phyloP scores from a whole-genome alignment of 2,329 filamentous ascomycete species.

The Penicillium sp. region DNA sequence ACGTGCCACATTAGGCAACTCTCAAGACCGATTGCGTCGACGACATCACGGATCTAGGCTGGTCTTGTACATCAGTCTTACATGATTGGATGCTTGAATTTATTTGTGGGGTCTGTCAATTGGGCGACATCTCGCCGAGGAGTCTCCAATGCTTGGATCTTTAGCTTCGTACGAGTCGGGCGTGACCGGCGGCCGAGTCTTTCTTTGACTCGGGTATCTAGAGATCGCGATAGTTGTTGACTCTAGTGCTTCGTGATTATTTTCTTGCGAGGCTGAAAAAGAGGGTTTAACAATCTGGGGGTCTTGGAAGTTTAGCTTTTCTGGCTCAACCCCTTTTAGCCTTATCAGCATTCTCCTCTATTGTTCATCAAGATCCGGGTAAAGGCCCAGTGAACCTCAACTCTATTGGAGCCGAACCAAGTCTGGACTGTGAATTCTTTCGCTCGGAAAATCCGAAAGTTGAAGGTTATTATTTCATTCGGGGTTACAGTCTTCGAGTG shows the following conservation, averaged over 20 bases:
- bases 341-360: neutral
- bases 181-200: neutral
- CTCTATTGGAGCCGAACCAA: neutral
- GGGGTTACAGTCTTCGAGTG: neutral
- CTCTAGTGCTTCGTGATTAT: too few species aligned
- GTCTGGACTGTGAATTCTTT: neutral
- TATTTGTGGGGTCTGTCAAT: neutral
- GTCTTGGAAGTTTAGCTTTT: neutral
- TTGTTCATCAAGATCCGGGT: neutral
- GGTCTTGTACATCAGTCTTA: neutral
- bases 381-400: neutral
- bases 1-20: neutral
- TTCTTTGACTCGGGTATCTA: neutral
- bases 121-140: neutral
- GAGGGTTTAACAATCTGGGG: neutral
- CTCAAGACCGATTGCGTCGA: neutral
- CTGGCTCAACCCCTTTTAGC: neutral
- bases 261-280: too few species aligned
- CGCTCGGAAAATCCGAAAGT: neutral
- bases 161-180: neutral
- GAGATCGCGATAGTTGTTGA: too few species aligned
- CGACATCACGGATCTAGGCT: neutral
- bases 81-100: neutral
- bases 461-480: neutral
- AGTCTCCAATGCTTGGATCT: neutral